A percentile compares a stretch with the other conserved stretches of the same genome.
Evolutionary conservation across 106 monocot genomes (phyloP).

Genomic region (Vanilla planifolia): DNA sequence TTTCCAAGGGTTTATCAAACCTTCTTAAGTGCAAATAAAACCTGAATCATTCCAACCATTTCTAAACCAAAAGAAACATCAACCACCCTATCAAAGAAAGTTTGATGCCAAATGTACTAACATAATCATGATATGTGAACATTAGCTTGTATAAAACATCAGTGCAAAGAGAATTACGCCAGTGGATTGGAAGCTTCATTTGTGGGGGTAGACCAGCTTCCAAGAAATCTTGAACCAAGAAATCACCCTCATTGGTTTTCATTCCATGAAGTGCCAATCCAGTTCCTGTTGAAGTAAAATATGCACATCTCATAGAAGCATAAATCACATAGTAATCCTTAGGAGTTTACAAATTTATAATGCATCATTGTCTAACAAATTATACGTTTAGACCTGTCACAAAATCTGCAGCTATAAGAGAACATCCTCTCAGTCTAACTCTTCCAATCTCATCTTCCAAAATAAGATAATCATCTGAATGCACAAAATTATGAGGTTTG

Average conservation of each 20-base stretch:
- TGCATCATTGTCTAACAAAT: not conserved
- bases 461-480: constrained; percentile 90
- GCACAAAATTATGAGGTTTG: constrained; percentile 94
- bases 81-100: too few relatives aligned
- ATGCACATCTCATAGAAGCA: not conserved
- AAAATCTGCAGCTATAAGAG: constrained; percentile 47
- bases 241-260: constrained; percentile 84
- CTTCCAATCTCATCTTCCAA: constrained; percentile 99
- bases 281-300: constrained; percentile 42
- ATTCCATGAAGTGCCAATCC: constrained; percentile 79
- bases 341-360: too few relatives aligned
- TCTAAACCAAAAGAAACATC: too few relatives aligned
- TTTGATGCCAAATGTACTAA: too few relatives aligned
- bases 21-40: too few relatives aligned
- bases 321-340: not conserved
- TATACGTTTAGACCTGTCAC: constrained; percentile 62
- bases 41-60: too few relatives aligned
- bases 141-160: not conserved
- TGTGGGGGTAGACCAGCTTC: constrained; percentile 84
- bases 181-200: constrained; percentile 19
- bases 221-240: constrained; percentile 80
- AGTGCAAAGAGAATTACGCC: constrained; percentile 19
- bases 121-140: not conserved
- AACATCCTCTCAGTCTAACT: constrained; percentile 73
- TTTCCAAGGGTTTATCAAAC: too few relatives aligned